Evolutionary conservation across 1,284 basidiomycete genomes (phyloP), one percentile per base, ranked within the genome.

Genomic region (Irpex lacteus): DNA sequence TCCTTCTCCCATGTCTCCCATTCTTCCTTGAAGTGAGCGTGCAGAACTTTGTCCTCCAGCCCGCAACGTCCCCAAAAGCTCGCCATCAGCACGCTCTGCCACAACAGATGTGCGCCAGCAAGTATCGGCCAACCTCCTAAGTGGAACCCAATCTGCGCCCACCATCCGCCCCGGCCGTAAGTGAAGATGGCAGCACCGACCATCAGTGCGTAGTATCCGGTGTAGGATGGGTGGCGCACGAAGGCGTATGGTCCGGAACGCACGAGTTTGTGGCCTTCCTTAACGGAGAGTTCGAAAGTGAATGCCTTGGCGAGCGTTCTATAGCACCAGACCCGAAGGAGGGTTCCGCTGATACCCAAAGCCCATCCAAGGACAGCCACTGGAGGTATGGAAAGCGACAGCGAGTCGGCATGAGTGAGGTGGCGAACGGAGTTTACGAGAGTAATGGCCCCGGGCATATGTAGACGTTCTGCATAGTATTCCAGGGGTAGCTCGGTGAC

Each of bases 201-300:
- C 32, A 19, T 40, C 11, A 71, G 66, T 58, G 68, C 59, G 49
- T 62, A 60, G 47, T 64, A 60, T 4, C 66, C 70, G 8, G 63
- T 67, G 65, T 72, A 72, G 60, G 67, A 67, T 38, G 70, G 70
- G 60, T 72, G 70, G 38, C 70, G 70, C 5, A 70, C 69, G 67
- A 68, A 34, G 21, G 68, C 34, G 67, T 70, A 72, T 49, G 70
- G 70, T n/a, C 70, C 70, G 37, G 62, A 63, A n/a, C 65, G 69
- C 62, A 72, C 66, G 37, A 72, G 67, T 59, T 62, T 60, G 64
- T 70, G 70, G 38, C 61, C 66, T 38, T 67, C 63, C 26, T 65
- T 66, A 50, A 72, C 60, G 32, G 70, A 64, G 19, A 72, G 66
- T 61, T 70, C 63, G 66, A 67, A 72, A 13, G 70, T 72, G 70